A percentile compares a stretch with the other conserved stretches of the same genome.
Conservation (phyloP, 2,329 filamentous ascomycete genomes). For the Colletotrichum nymphaeae region DNA sequence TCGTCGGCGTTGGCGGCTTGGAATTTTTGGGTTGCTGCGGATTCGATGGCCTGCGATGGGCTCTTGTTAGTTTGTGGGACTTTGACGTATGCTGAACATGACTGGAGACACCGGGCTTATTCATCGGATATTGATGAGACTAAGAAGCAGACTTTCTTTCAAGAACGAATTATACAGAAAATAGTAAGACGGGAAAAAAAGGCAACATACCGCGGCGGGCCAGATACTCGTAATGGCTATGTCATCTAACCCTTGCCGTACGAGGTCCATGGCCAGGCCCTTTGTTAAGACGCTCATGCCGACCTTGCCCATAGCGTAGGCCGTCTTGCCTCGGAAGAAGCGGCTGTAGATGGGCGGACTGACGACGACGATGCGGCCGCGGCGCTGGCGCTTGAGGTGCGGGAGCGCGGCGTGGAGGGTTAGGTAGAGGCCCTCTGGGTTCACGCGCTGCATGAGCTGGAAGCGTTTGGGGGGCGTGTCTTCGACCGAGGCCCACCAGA, state of each 20-base stretch:
- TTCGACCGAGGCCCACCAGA: conserved; percentile 84
- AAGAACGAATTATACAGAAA: no score
- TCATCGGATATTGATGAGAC: neutral
- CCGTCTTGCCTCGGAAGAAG: conserved; percentile 88
- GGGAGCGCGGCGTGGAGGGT: conserved; percentile 77
- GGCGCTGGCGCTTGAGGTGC: conserved; percentile 64
- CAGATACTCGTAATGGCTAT: conserved; percentile 88
- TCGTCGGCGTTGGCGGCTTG: conserved; percentile 57
- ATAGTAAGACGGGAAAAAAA: no score
- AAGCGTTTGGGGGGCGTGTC: conserved; percentile 79
- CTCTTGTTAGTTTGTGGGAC: neutral
- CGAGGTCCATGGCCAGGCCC: conserved; percentile 85
- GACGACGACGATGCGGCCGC: conserved; percentile 79
- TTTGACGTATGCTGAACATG: neutral
- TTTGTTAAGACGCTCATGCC: conserved; percentile 86
- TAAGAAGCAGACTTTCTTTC: neutral
- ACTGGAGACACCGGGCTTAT: neutral
- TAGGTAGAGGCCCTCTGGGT: conserved; percentile 81
- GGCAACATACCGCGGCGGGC: conserved; percentile 75
- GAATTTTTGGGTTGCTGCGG: conserved; percentile 74
- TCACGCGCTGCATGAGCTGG: conserved; percentile 80
- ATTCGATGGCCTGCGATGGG: conserved; percentile 69
- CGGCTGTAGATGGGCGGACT: conserved; percentile 87
- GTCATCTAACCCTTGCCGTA: conserved; percentile 69
- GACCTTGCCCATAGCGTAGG: conserved; percentile 83